Evolutionary conservation across 306 rosid genomes (phyloP).

Genomic region (Amphicarpaea edgeworthii): DNA sequence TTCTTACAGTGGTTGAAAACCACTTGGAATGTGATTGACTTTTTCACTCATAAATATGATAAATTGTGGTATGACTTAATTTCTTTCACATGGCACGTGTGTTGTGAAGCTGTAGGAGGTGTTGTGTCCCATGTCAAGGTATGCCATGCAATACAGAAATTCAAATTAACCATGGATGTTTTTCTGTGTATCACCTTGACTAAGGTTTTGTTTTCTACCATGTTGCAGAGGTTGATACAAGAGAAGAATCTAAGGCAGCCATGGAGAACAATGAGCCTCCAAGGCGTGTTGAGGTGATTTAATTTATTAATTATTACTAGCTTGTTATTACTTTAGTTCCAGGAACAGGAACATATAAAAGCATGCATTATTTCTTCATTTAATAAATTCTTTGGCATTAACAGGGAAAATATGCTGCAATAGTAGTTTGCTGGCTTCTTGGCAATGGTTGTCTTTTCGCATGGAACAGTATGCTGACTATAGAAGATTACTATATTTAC

Average conservation of each 20-base stretch:
- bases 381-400: constrained; percentile 4
- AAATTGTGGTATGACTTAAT: not conserved
- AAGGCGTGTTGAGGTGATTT: constrained; percentile 59
- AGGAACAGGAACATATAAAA: not conserved
- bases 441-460: constrained; percentile 89
- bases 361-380: constrained; percentile 26
- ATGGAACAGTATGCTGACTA: constrained; percentile 96
- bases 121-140: not conserved
- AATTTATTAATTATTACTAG: not conserved
- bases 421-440: constrained; percentile 80
- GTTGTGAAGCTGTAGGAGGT: not conserved
- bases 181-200: constrained; percentile 7
- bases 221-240: constrained; percentile 46
- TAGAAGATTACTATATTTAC: constrained; percentile 73
- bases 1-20: not conserved
- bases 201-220: not conserved
- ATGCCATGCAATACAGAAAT: not conserved
- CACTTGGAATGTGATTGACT: not conserved
- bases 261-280: constrained; percentile 51
- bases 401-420: constrained; percentile 76
- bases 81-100: not conserved
- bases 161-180: not conserved
- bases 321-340: not conserved
- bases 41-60: not conserved
- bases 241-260: constrained; percentile 43